Evolutionary conservation across 768 basidiomycete species (phyloP), one percentile per base, ranked within the genome.

Genomic region (Rhodotorula toruloides): DNA sequence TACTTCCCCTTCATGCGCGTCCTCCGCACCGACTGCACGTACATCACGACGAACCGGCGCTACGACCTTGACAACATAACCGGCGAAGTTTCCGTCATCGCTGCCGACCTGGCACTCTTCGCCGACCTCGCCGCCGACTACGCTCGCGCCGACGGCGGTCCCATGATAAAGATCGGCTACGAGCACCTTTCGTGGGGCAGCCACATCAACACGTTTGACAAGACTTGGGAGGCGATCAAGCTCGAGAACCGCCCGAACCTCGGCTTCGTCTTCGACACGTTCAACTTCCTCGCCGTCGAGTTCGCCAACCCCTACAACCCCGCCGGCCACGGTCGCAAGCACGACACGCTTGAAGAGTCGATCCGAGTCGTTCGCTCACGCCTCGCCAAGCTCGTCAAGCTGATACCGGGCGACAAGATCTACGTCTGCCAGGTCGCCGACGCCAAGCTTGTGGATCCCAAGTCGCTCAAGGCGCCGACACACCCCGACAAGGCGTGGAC

Each of bases 351-450:
- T 48, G 60, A 47, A 55, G 70, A 40, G 53, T 73, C 36, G 25
- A 48, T 50, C 46, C 43, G 43, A 25, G 47, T 63, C 25, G 57
- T 77, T 43, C 61, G 73, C 8, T 58, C 68, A 43, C 76, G 76
- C 55, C 72, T 78, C 36, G 63, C 63, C n/a, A 58, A 73, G 42
- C 68, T 78, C 39, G 67, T 67, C 12, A 62, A 46, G 8, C 71
- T 71, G 36, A 68, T 78, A n/a, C 64, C 74, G 36, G 85, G 78
- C 72, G 84, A 86, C 77, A 48, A 76, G 25, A 58, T 76, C 6
- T 87, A 84, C 75, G 87, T 49, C 47, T 29, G 21, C 21, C 42
- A 54, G 46, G 59, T 39, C 27, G 65, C 62, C 53, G 56, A 54
- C 53, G 48, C 62, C 22, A 42, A 34, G 43, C 44, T 60, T 47